phyloP scores from a whole-genome alignment of 1,284 basidiomycete species.

The Cryptococcus neoformans region DNA sequence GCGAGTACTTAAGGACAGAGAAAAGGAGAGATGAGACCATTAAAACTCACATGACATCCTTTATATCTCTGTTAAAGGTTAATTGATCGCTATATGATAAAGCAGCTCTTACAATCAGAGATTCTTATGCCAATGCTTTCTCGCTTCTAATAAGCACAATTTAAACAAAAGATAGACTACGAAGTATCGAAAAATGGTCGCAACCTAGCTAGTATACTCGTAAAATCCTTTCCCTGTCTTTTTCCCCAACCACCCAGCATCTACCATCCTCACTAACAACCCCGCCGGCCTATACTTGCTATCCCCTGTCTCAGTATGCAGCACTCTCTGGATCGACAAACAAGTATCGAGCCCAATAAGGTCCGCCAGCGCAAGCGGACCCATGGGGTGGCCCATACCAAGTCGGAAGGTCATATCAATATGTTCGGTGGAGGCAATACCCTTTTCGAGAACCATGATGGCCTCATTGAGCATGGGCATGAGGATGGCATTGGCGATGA shows the following conservation, averaged over 20 bases:
- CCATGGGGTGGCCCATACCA: conserved; percentile 98
- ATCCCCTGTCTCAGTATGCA: conserved; percentile 84
- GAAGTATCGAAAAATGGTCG: background rate
- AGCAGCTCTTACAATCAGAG: background rate
- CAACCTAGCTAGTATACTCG: conserved; percentile 53
- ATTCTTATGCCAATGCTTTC: background rate
- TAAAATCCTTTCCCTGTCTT: conserved; percentile 69
- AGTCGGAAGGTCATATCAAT: conserved; percentile 91
- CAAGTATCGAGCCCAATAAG: conserved; percentile 88
- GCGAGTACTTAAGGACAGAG: too few relatives aligned
- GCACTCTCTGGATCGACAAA: conserved; percentile 82
- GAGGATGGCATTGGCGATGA: conserved; percentile 48
- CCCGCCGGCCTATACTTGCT: conserved; percentile 96
- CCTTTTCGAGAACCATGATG: conserved; percentile 86
- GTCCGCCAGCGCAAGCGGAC: conserved; percentile 82
- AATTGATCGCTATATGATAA: too few relatives aligned
- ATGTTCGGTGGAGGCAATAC: conserved; percentile 85
- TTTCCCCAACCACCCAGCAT: conserved; percentile 91
- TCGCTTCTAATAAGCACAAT: background rate
- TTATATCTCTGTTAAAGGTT: background rate
- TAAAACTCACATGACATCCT: background rate
- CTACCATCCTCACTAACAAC: conserved; percentile 90
- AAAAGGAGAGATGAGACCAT: background rate
- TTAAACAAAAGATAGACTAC: background rate
- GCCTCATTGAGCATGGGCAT: conserved; percentile 57